phyloP scores from a whole-genome alignment of 2,329 filamentous ascomycete species.

The Scortechinia acanthostroma region DNA sequence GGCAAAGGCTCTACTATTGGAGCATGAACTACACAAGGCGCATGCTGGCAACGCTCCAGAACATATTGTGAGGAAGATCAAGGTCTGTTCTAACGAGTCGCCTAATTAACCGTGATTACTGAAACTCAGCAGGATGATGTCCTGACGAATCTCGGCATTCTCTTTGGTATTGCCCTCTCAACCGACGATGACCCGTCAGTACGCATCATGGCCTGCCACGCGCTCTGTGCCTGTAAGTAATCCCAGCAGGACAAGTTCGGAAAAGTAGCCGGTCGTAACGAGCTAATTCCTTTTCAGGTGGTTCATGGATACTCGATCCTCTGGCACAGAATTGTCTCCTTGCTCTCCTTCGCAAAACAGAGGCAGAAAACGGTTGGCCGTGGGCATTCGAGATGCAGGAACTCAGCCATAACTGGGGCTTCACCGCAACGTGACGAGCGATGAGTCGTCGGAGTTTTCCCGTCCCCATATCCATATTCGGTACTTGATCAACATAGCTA shows the following conservation, averaged over 20 bases:
- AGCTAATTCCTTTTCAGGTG: constrained; percentile 2
- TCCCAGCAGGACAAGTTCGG: too few relatives aligned
- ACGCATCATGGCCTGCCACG: constrained; percentile 3
- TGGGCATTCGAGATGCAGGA: constrained; percentile 2
- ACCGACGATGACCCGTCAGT: constrained; percentile 1
- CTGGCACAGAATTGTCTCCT: not conserved
- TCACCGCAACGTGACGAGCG: too few relatives aligned
- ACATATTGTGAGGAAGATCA: not conserved
- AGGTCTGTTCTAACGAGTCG: too few relatives aligned
- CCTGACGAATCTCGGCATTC: not conserved
- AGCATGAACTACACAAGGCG: not conserved
- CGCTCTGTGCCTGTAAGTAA: constrained; percentile 3
- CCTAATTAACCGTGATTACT: too few relatives aligned
- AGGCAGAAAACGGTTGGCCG: constrained; percentile 4
- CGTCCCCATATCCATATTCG: too few relatives aligned
- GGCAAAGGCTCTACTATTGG: not conserved
- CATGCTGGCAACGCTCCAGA: not conserved
- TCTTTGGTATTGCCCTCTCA: constrained; percentile 3
- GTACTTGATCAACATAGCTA: too few relatives aligned
- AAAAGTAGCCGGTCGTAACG: too few relatives aligned
- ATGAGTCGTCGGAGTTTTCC: too few relatives aligned
- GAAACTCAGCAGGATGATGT: not conserved
- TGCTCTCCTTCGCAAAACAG: constrained; percentile 1
- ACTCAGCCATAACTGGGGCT: constrained; percentile 2
- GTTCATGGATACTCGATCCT: constrained; percentile 3